Evolutionary conservation across 2,329 filamentous ascomycete genomes (phyloP).

Genomic region (Emergomyces pasteurianus): DNA sequence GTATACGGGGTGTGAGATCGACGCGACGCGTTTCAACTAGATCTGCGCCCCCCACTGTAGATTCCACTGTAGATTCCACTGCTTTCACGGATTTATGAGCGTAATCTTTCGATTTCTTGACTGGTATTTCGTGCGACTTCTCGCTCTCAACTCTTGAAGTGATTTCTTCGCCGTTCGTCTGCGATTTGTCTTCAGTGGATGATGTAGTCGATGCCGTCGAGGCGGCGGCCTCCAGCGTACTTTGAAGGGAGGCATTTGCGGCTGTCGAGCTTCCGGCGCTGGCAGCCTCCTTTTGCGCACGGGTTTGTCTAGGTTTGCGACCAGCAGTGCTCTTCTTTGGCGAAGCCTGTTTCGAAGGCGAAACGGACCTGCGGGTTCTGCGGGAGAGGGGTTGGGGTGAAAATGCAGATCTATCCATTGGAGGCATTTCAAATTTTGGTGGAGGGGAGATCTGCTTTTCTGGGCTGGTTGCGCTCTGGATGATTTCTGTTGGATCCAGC

Average conservation of each 20-base stretch:
- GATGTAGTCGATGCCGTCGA: conserved; percentile 6
- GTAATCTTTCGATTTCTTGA: conserved; percentile 22
- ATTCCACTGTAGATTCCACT: conserved; percentile 52
- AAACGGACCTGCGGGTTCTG: conserved; percentile 48
- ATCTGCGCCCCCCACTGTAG: conserved; percentile 36
- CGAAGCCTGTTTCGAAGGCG: conserved; percentile 41
- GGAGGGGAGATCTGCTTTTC: conserved; percentile 69
- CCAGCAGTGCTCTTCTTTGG: conserved; percentile 43
- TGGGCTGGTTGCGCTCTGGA: conserved; percentile 52
- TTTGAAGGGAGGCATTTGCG: conserved; percentile 37
- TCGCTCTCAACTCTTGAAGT: conserved; percentile 10
- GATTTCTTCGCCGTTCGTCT: conserved; percentile 11
- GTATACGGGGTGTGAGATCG: conserved; percentile 57
- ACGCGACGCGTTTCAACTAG: conserved; percentile 53
- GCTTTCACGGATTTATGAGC: conserved; percentile 43
- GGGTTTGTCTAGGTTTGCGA: conserved; percentile 41
- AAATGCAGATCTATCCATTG: conserved; percentile 27
- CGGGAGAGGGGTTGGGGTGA: conserved; percentile 24
- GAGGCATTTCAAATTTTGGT: conserved; percentile 58
- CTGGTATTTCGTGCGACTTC: conserved; percentile 3
- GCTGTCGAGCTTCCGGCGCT: conserved; percentile 38
- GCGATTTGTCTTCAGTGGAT: background rate
- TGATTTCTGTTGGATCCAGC: conserved; percentile 74
- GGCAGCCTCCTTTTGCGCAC: conserved; percentile 35
- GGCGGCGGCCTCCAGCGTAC: conserved; percentile 33